Conservation (phyloP, 441 rosid species). For the Sinapis alba region DNA sequence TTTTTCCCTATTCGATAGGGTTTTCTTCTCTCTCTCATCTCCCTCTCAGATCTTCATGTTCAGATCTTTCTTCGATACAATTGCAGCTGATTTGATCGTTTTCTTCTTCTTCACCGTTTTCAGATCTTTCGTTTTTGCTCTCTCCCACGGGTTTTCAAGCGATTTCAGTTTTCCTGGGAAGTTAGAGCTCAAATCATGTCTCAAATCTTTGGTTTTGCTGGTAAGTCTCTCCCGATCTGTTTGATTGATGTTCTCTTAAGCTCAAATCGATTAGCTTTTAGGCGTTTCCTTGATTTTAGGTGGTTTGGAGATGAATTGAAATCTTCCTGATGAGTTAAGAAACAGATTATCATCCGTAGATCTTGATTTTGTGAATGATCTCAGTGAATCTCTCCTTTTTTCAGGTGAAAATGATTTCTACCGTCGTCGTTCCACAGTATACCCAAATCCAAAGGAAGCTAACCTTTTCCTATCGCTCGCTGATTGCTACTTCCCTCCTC, state of each 20-base stretch:
- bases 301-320: neutral
- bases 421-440: slow-evolving; percentile 62
- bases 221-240: slow-evolving; percentile 41
- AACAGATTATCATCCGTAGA: neutral
- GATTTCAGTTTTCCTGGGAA: slow-evolving; percentile 48
- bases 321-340: neutral
- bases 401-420: slow-evolving; percentile 78
- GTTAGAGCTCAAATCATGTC: slow-evolving; percentile 71
- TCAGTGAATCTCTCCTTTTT: neutral
- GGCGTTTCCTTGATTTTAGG: neutral
- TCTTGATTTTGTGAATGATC: no score
- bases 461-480: slow-evolving; percentile 59
- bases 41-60: slow-evolving; percentile 64
- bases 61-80: slow-evolving; percentile 30
- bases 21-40: slow-evolving; percentile 35
- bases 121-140: slow-evolving; percentile 56
- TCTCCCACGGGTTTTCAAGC: slow-evolving; percentile 68
- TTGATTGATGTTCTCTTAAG: no score
- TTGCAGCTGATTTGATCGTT: slow-evolving; percentile 27
- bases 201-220: slow-evolving; percentile 60
- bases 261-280: no score
- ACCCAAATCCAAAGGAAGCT: slow-evolving; percentile 67
- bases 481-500: slow-evolving; percentile 74
- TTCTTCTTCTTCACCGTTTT: slow-evolving; percentile 40
- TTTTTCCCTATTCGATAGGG: slow-evolving; percentile 85